Base-by-base conservation (phyloP, 1,284 basidiomycete genomes). In the Cryptococcus sp. region DNA sequence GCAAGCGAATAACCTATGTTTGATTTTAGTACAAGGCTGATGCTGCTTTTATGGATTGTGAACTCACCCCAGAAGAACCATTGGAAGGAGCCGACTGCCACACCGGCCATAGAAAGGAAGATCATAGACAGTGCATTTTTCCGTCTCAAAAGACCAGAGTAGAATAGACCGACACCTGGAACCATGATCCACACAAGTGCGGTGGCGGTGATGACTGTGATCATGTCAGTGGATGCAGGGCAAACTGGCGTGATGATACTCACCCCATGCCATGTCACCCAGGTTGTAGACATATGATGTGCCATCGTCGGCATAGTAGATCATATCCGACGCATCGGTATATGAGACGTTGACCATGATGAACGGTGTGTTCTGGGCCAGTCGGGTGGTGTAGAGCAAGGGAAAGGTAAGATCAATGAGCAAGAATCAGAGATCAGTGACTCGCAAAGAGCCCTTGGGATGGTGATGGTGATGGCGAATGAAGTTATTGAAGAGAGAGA, bases 91-190 rank as follows among this genome's bases (percentile, higher is more conserved):
- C 87, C 88, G 54, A 91, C 83, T 0, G 85, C 87, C 41, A 93
- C 76, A 15, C 86, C 85, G 73, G 87, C 86, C 82, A 96, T 85
- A 50, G 85, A 86, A 23, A 93, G 82, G 80, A 87, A 93, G 48
- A 98, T 88, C 91, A 95, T 93, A 20, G 89, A 91, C 8, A 97
- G 82, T 0, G 93, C 94, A 69, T 94, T 96, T 79, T 96, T 96
- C 47, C 91, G 84, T 54, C 91, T 82, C 49, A 88, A 77, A 6
- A 85, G 77, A 68, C 93, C 93, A 35, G 91, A 89, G 79, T 96
- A 95, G 82, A 95, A 92, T 78, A 76, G 61, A 16, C 80, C 79
- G 62, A 92, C 85, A 60, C 91, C 91, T 19, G 92, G 92, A 74
- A 92, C 84, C 93, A 96, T 96, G 78, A 95, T 83, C 85, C 88